phyloP scores from a whole-genome alignment of 768 basidiomycete species.

The Podaxis pistillaris region DNA sequence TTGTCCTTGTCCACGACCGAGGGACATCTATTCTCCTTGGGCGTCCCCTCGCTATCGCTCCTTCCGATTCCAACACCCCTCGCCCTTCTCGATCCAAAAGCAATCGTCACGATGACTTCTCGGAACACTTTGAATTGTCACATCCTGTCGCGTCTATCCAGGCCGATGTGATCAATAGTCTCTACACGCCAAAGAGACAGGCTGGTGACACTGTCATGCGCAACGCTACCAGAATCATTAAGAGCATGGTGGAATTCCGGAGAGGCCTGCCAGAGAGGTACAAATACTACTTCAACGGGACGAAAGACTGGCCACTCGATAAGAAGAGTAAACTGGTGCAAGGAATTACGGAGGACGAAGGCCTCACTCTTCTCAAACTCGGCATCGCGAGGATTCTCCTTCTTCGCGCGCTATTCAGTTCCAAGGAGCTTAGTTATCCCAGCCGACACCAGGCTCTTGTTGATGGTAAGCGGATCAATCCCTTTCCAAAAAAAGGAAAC shows the following conservation, averaged over 20 bases:
- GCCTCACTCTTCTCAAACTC: constrained; percentile 79
- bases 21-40: constrained; percentile 87
- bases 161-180: constrained; percentile 84
- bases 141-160: constrained; percentile 72
- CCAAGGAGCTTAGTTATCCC: constrained; percentile 64
- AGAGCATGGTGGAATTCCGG: constrained; percentile 70
- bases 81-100: constrained; percentile 50
- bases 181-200: constrained; percentile 77
- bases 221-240: constrained; percentile 77
- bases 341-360: constrained; percentile 77
- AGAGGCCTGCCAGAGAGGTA: constrained; percentile 70
- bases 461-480: constrained; percentile 56
- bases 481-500: not conserved
- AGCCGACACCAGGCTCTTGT: constrained; percentile 70
- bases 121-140: constrained; percentile 78
- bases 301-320: constrained; percentile 70
- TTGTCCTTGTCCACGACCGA: constrained; percentile 82
- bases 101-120: constrained; percentile 46
- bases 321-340: constrained; percentile 64
- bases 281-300: constrained; percentile 74
- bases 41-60: constrained; percentile 78
- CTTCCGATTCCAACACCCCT: constrained; percentile 82
- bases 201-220: constrained; percentile 68
- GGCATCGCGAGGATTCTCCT: constrained; percentile 79
- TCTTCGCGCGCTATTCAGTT: constrained; percentile 75